Conservation (phyloP, 2,329 filamentous ascomycete genomes). For the Colletotrichum shisoi region DNA sequence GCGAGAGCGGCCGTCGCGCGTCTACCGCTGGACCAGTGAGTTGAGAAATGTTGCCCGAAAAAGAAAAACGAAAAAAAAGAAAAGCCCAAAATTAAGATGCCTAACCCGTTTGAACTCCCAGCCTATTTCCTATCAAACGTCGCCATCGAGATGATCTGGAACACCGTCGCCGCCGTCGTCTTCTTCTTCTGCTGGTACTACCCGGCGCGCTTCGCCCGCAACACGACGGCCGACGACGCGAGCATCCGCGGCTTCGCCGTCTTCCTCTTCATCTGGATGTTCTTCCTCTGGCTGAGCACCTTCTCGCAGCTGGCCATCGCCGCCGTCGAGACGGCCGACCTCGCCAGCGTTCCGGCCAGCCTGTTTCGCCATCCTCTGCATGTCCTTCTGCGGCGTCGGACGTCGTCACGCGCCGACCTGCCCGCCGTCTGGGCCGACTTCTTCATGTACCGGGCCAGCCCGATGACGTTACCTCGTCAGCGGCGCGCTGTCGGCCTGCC, state of each 20-base stretch:
- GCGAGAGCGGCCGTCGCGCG: conserved; percentile 71
- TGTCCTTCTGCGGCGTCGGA: conserved; percentile 41
- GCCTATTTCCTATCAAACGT: conserved; percentile 50
- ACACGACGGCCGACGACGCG: conserved; percentile 52
- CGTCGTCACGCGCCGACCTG: conserved; percentile 31
- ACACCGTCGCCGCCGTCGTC: conserved; percentile 68
- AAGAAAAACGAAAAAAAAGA: no score
- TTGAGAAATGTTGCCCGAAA: no score
- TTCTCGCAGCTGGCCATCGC: conserved; percentile 40
- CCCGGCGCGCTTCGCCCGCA: conserved; percentile 69
- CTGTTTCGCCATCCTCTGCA: conserved; percentile 38
- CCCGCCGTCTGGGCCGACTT: conserved; percentile 40
- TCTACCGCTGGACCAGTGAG: conserved; percentile 54
- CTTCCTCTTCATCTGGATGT: conserved; percentile 40
- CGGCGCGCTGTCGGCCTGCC: conserved; percentile 43
- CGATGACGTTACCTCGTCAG: conserved; percentile 47
- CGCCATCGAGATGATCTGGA: conserved; percentile 75
- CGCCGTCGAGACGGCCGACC: conserved; percentile 36
- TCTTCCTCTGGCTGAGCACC: conserved; percentile 39
- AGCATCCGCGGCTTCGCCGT: conserved; percentile 34
- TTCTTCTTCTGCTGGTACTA: conserved; percentile 76
- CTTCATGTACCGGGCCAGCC: conserved; percentile 41
- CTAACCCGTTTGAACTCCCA: background rate
- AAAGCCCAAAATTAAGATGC: no score
- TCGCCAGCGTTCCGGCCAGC: conserved; percentile 32